phyloP scores from a whole-genome alignment of 257 asterid species.

The Anisodus acutangulus region DNA sequence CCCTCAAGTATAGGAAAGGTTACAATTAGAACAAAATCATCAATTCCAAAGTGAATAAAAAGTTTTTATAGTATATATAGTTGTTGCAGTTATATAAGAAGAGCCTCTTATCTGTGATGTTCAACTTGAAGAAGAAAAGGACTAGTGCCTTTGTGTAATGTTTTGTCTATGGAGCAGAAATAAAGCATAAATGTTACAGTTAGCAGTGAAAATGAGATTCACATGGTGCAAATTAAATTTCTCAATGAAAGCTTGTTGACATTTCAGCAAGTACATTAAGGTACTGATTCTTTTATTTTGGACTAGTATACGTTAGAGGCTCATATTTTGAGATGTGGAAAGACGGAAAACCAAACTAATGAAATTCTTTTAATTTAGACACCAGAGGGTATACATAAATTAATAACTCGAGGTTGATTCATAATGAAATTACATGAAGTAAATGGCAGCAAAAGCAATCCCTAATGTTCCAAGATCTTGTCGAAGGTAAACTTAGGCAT shows the following conservation, averaged over 20 bases:
- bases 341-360: not conserved
- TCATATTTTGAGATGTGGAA: not conserved
- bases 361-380: not conserved
- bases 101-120: slow-evolving; percentile 26
- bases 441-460: too few species aligned
- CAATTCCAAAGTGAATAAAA: slow-evolving; percentile 17
- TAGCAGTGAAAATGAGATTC: slow-evolving; percentile 52
- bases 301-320: not conserved
- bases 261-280: slow-evolving; percentile 14
- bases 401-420: not conserved
- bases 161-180: slow-evolving; percentile 24
- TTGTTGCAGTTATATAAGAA: slow-evolving; percentile 25
- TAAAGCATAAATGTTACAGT: slow-evolving; percentile 28
- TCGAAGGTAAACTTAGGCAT: not conserved
- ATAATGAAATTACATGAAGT: too few species aligned
- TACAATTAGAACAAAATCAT: not conserved
- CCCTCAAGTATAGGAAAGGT: slow-evolving; percentile 10
- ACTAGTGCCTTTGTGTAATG: slow-evolving; percentile 22
- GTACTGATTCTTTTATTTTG: not conserved
- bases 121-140: slow-evolving; percentile 22
- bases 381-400: not conserved
- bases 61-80: not conserved
- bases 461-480: not conserved
- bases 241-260: not conserved
- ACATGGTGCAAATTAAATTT: slow-evolving; percentile 47